Evolutionary conservation across 116 monocot species (phyloP).

Genomic region (Iris pallida): DNA sequence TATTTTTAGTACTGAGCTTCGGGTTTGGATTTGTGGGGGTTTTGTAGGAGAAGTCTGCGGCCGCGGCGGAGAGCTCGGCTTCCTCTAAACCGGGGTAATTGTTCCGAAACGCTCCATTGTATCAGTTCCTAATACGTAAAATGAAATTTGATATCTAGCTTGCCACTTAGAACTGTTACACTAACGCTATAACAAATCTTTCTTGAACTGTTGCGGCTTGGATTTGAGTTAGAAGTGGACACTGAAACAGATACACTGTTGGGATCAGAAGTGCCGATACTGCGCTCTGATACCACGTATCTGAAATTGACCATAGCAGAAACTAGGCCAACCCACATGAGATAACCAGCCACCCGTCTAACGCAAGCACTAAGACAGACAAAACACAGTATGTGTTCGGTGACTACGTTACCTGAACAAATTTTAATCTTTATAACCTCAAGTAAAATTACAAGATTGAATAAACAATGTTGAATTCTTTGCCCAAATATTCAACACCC

Average conservation of each 20-base stretch:
- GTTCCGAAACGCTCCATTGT: not conserved
- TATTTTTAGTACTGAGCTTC: not conserved
- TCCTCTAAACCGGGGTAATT: constrained; percentile 15
- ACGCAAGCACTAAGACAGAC: no score
- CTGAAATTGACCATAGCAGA: no score
- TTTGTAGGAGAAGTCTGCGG: constrained; percentile 8
- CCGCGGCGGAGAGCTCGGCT: not conserved
- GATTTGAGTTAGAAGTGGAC: not conserved
- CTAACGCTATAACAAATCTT: not conserved
- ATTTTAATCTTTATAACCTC: no score
- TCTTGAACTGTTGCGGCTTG: not conserved
- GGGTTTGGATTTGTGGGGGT: constrained; percentile 1
- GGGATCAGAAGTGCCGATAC: no score
- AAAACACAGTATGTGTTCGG: no score
- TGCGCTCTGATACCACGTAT: no score
- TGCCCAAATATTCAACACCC: no score
- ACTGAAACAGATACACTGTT: not conserved
- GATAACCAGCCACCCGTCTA: no score
- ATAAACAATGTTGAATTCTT: no score
- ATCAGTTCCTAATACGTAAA: not conserved
- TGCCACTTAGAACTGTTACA: not conserved
- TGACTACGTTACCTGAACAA: no score
- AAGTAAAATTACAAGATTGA: no score
- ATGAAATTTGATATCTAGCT: not conserved
- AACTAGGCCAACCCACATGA: no score